A percentile compares a stretch with the other conserved stretches of the same genome.
Evolutionary conservation across 2,329 filamentous ascomycete species (phyloP).

Genomic region (Westerdykella sp.): DNA sequence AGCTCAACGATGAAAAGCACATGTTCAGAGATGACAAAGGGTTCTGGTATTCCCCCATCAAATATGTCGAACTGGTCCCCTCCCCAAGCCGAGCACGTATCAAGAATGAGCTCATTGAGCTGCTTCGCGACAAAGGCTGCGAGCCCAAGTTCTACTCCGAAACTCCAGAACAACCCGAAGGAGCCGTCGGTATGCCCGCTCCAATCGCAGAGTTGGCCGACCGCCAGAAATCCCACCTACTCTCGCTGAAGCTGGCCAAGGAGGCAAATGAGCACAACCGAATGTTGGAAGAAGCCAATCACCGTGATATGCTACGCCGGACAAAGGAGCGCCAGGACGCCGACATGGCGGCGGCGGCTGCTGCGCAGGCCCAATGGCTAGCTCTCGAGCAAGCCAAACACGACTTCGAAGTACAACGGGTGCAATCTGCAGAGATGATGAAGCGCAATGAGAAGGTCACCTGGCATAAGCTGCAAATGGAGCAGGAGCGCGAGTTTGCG

Average conservation of each 20-base stretch:
- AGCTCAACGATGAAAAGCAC: slow-evolving; percentile 55
- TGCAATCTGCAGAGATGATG: slow-evolving; percentile 27
- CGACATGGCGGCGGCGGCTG: slow-evolving; percentile 16
- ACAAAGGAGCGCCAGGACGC: slow-evolving; percentile 23
- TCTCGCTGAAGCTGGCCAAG: slow-evolving; percentile 21
- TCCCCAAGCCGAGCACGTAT: slow-evolving; percentile 13
- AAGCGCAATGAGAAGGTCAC: slow-evolving; percentile 25
- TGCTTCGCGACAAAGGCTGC: slow-evolving; percentile 32
- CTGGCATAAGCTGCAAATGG: slow-evolving; percentile 24
- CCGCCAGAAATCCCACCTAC: slow-evolving; percentile 26
- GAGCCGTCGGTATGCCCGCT: slow-evolving; percentile 29
- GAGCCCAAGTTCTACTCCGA: slow-evolving; percentile 29
- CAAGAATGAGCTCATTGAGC: slow-evolving; percentile 20
- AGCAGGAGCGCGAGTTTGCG: slow-evolving; percentile 26
- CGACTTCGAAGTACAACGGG: slow-evolving; percentile 26
- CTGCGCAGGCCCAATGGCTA: slow-evolving; percentile 16
- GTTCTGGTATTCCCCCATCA: slow-evolving; percentile 58
- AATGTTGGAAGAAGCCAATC: slow-evolving; percentile 23
- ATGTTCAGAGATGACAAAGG: slow-evolving; percentile 39
- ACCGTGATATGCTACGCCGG: slow-evolving; percentile 24
- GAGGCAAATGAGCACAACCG: slow-evolving; percentile 25
- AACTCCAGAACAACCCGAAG: slow-evolving; percentile 33
- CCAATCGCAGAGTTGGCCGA: slow-evolving; percentile 26
- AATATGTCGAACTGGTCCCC: slow-evolving; percentile 47
- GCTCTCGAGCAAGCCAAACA: slow-evolving; percentile 26